Evolutionary conservation across 1,139 yeast genomes (phyloP).

Genomic region (Taphrina confusa): DNA sequence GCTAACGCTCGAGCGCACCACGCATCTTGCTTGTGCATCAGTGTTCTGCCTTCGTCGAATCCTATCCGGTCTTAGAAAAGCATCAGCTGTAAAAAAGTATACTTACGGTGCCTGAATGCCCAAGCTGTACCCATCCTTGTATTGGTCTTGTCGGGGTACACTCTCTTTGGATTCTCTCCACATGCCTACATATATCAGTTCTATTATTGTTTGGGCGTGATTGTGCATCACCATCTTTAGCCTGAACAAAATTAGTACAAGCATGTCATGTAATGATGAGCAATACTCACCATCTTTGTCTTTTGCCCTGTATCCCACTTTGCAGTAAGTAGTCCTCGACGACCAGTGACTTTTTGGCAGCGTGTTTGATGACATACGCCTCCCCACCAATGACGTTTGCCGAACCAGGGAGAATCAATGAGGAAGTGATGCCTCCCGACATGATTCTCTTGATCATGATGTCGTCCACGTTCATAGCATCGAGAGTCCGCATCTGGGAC

Average conservation of each 20-base stretch:
- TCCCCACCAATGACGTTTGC: constrained; percentile 29
- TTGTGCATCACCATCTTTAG: constrained; percentile 2
- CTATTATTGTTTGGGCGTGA: too few relatives aligned
- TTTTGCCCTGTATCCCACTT: constrained; percentile 1
- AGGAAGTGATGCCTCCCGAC: constrained; percentile 24
- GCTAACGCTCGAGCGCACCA: constrained; percentile 17
- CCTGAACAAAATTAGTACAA: background rate
- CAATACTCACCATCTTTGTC: constrained; percentile 14
- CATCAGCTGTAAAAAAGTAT: background rate
- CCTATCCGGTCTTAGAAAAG: background rate
- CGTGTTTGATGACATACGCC: constrained; percentile 22
- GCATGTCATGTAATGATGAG: background rate
- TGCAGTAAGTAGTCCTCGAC: constrained; percentile 20
- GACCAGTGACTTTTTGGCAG: background rate
- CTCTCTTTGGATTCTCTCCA: constrained; percentile 25
- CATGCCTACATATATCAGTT: constrained; percentile 9
- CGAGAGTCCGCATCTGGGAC: constrained; percentile 19
- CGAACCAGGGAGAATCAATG: constrained; percentile 19
- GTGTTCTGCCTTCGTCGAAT: constrained; percentile 11
- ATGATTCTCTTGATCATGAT: constrained; percentile 19
- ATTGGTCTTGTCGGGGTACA: constrained; percentile 12
- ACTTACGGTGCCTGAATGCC: constrained; percentile 23
- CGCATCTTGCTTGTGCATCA: constrained; percentile 26
- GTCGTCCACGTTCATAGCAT: constrained; percentile 14
- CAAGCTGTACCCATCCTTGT: constrained; percentile 21